These are phyloP conservation scores for Elsinoe batatas DNA, from an alignment of 2,329 filamentous ascomycete species.

Conservation along the genomic window DNA sequence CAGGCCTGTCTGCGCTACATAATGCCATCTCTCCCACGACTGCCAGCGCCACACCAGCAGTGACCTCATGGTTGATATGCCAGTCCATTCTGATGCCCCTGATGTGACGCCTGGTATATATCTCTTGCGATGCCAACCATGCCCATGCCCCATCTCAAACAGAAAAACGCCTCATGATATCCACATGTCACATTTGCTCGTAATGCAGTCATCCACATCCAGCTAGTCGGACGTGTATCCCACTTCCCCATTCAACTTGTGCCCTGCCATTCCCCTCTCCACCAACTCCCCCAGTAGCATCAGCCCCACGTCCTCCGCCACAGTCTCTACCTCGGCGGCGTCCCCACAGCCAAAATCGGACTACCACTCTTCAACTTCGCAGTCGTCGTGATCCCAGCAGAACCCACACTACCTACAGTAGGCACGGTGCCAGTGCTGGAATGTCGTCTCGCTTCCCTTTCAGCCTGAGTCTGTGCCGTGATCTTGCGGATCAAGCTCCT, in stretches of 20 bases:
- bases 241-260: no score
- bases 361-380: conserved; percentile 8
- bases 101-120: no score
- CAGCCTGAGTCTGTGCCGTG: conserved; percentile 10
- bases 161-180: no score
- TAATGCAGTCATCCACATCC: background rate
- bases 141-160: no score
- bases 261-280: background rate
- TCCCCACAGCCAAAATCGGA: conserved; percentile 2
- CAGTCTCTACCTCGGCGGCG: background rate
- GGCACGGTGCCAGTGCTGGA: background rate
- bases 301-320: background rate
- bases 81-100: no score
- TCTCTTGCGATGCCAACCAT: no score
- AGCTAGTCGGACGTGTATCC: no score
- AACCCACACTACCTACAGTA: background rate
- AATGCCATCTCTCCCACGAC: no score
- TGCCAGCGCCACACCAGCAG: no score
- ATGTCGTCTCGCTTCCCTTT: background rate
- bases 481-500: conserved; percentile 14
- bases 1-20: no score
- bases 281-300: background rate
- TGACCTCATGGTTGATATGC: no score
- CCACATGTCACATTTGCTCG: no score
- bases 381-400: background rate